These are phyloP conservation scores for Pyricularia pennisetigena DNA, from an alignment of 2,329 filamentous ascomycete species.

Conservation along the genomic window DNA sequence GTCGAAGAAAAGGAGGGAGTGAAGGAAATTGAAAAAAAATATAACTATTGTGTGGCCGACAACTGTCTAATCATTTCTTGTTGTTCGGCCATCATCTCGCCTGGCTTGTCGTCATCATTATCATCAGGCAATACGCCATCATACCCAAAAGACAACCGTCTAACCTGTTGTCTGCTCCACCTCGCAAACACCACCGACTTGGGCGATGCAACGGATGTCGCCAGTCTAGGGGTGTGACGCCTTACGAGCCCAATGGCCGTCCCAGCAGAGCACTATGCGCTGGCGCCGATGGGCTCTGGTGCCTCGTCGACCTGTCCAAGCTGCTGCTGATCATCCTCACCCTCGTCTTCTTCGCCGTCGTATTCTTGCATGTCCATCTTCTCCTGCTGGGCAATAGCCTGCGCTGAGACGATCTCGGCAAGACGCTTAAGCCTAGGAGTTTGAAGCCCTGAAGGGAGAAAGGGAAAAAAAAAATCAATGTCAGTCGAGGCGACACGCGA, in stretches of 20 bases:
- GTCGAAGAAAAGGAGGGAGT: too few species aligned
- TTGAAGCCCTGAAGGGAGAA: constrained; percentile 70
- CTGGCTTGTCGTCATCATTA: background rate
- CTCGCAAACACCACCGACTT: constrained; percentile 17
- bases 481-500: background rate
- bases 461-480: background rate
- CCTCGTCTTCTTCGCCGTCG: constrained; percentile 33
- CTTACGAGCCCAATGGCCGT: constrained; percentile 7
- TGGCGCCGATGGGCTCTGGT: constrained; percentile 23
- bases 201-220: constrained; percentile 13
- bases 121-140: background rate
- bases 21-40: background rate
- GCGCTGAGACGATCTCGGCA: constrained; percentile 95
- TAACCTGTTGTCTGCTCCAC: constrained; percentile 8
- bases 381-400: constrained; percentile 92
- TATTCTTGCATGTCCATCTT: constrained; percentile 54
- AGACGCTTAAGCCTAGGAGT: constrained; percentile 89
- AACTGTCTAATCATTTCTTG: background rate
- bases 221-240: constrained; percentile 5
- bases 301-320: constrained; percentile 32
- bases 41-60: background rate
- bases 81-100: background rate
- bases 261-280: constrained; percentile 19
- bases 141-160: background rate
- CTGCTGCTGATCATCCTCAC: constrained; percentile 25